These are phyloP conservation scores for Chlorella sp. DNA, from an alignment of 139 green algal species.

Conservation along the genomic window DNA sequence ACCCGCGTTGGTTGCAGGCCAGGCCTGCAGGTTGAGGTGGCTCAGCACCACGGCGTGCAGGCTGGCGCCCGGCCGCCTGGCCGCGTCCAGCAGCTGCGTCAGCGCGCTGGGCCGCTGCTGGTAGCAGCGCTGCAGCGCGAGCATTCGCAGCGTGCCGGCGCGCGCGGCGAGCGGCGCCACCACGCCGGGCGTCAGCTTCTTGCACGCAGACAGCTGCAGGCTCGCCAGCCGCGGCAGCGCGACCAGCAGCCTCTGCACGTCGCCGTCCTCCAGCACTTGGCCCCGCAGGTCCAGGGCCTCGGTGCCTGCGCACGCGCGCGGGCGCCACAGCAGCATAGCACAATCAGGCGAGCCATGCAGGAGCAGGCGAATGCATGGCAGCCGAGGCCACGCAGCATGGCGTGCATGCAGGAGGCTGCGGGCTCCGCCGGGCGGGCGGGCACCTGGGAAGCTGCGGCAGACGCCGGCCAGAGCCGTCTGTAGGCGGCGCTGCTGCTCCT, in stretches of 20 bases:
- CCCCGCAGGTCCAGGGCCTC: constrained; percentile 45
- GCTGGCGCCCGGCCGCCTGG: neutral
- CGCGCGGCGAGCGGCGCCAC: neutral
- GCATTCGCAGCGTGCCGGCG: neutral
- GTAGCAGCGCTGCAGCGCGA: constrained; percentile 73
- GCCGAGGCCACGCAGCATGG: too few species aligned
- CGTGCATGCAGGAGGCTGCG: too few species aligned
- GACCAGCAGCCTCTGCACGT: constrained; percentile 21
- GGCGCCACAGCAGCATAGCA: too few species aligned
- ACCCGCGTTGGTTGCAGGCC: too few species aligned
- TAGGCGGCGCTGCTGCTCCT: too few species aligned
- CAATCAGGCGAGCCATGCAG: too few species aligned
- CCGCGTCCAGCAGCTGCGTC: constrained; percentile 41
- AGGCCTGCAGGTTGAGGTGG: constrained; percentile 33
- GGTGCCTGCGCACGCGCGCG: neutral
- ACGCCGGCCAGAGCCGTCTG: too few species aligned
- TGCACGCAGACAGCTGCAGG: constrained; percentile 54
- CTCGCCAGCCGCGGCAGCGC: constrained; percentile 34
- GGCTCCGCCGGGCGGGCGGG: too few species aligned
- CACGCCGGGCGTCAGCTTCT: constrained; percentile 52
- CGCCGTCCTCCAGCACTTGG: constrained; percentile 46
- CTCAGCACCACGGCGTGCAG: constrained; percentile 2
- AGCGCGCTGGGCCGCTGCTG: constrained; percentile 50
- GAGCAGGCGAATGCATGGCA: too few species aligned
- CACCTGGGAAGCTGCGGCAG: too few species aligned